Base-by-base conservation (phyloP, 164 flowering plant genomes). In the Tinospora cordifolia region DNA sequence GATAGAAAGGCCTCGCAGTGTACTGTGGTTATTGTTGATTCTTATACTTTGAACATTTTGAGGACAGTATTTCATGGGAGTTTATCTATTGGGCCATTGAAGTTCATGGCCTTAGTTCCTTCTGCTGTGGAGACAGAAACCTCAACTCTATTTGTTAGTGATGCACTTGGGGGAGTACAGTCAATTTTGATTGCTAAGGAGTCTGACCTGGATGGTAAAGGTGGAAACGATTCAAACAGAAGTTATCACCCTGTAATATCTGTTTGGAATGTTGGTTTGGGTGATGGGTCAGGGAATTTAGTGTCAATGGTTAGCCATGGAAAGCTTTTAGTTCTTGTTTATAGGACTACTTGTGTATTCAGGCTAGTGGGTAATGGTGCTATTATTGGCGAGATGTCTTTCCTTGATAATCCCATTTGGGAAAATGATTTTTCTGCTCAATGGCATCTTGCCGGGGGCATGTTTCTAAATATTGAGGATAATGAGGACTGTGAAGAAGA, bases 61-160 rank as follows among this genome's bases (percentile, higher is more conserved):
- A 90, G 87, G 65, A 95, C 96, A 40, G 81, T 95, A 62, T 83
- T 85, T 78, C 90, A 88, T 77, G 98, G 94, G 69, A 80, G 73
- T 74, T 81, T 87, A 63, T 78, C 90, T 24, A 79, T 85, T 67
- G 96, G 92, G 66, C 86, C 84, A 3, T 74, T 88, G 71, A 87
- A 81, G 77, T 89, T 78, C 80, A 82, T 91, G 88, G 77, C 72
- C 46, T 66, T 92, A n/a, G 82, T 89, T 70, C 71, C 82, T 39
- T 75, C 86, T 40, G 51, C 47, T 49, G 86, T 79, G 26, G 81
- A 87, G 44, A 65, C 46, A 54, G 86, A 78, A 72, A 83, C 74
- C 26, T 81, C 81, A 46, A 83, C 74, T 59, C 84, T 78, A 9
- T 54, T 88, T 30, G 39, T 95, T 69, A 76, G 75, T 75, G 96